Evolutionary conservation across 306 rosid genomes (phyloP), one percentile per base, ranked within the genome.

Genomic region (Lotus japonicus): DNA sequence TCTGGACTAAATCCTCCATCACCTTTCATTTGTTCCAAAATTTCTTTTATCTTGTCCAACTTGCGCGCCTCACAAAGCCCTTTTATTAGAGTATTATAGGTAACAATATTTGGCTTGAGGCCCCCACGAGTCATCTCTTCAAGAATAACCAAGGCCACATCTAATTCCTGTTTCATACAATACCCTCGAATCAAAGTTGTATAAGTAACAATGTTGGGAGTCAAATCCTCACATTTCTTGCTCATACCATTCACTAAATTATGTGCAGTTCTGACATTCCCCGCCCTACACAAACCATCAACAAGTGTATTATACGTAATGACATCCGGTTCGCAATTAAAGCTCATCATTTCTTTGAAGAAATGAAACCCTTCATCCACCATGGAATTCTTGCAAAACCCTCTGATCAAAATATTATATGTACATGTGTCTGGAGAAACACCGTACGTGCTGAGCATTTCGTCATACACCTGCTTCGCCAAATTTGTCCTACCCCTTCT

Each of bases 231-330:
- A 18, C 83, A 67, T 58, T 72, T 91, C 83, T 82, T 86, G 10
- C 75, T 42, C 97, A 91, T 80, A 50, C 91, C 97, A 73, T 83
- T 82, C 60, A 87, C 88, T 69, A 91, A 80, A 73, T 88, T 88
- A 31, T 72, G 80, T 0, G 97, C 97, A 4, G 64, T 71, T 23
- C 55, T 68, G 17, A 87, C 85, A 82, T 84, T 88, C 58, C 97
- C 96, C 0, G 56, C 96, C 59, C 86, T 81, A 73, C 97, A 91
- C 83, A 91, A 73, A 55, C 97, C 97, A 82, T 91, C 97, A 35
- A 88, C 96, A 19, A 91, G 87, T 0, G 94, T 83, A 48, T 91
- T 91, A 39, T 88, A 91, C 0, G 96, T 88, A 57, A 91, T 70
- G 23, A 91, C 75, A 79, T 91, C 94, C 0, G 97, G 91, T 17